Evolutionary conservation across 148 eudicot species (phyloP), one percentile per base, ranked within the genome.

Genomic region (Fagopyrum esculentum): DNA sequence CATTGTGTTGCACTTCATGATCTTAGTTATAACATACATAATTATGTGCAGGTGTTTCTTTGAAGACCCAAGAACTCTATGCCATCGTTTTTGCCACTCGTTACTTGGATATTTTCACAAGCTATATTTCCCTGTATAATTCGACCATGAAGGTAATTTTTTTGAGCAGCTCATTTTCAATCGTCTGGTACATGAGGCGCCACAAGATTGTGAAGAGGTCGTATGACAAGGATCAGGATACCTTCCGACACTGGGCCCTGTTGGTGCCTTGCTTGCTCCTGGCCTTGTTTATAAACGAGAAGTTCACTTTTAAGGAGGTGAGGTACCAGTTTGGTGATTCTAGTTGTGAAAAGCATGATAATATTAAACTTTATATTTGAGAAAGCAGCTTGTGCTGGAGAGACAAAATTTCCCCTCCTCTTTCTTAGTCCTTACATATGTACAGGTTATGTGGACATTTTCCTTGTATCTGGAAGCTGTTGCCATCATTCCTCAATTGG

Each of bases 401-500:
- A 71, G 12, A 17, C 54, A 46, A 46, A 68, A 66, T 17, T 46
- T 46, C 6, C 71, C 19, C 30, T 17, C 66, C 19, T 43, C 47
- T 43, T 72, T 63, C 63, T 81, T 30, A 77, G 74, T 48, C 75
- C 55, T 56, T 64, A 10, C 6, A 17, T 9, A n/a, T 71, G 51
- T 71, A 69, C 84, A 95, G 98, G 90, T 95, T 60, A 82, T 95
- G 96, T 95, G 98, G 98, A 81, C 97, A 68, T 95, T 95, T 85
- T 94, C 98, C 72, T 83, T 94, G 76, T 94, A 69, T 81, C 79
- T 94, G 84, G 98, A 91, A 83, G 97, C 98, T 69, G 93, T 92
- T 83, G 97, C 98, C 59, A 94, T 94, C 75, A 90, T 94, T 82
- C 98, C 98, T 76, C 97, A 94, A 86, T 80, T 94, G 76, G 96